Evolutionary conservation across 768 basidiomycete genomes (phyloP).

Genomic region (Naganishia antarctica): DNA sequence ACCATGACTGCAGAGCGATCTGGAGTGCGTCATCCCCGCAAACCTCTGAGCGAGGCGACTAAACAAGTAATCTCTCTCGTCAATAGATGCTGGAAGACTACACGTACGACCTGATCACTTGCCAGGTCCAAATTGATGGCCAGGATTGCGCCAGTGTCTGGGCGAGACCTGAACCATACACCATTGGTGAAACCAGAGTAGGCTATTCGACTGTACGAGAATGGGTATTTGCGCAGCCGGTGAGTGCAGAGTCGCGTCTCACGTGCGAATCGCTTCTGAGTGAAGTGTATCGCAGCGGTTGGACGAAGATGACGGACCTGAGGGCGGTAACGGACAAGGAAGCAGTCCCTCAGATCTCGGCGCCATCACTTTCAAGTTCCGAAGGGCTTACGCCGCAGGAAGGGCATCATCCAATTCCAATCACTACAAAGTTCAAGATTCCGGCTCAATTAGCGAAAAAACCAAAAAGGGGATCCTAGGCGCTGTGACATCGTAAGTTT

Average conservation of each 20-base stretch:
- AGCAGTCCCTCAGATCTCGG: neutral
- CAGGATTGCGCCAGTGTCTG: slow-evolving; percentile 2
- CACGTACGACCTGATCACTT: neutral
- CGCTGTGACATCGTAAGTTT: slow-evolving; percentile 1
- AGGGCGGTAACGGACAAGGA: neutral
- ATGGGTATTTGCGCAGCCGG: slow-evolving; percentile 10
- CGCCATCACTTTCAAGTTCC: neutral
- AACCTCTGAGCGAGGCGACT: neutral
- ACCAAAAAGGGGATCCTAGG: slow-evolving; percentile 13
- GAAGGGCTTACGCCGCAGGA: no score
- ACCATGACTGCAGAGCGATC: neutral
- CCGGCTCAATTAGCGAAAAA: slow-evolving; percentile 3
- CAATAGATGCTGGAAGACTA: neutral
- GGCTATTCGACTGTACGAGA: neutral
- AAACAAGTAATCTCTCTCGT: no score
- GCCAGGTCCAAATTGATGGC: neutral
- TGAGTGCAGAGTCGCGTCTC: neutral
- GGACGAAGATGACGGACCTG: neutral
- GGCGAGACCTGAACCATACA: neutral
- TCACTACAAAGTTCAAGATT: neutral
- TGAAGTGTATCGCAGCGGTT: neutral
- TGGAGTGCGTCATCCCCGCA: neutral
- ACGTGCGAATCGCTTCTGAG: neutral
- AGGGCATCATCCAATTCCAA: no score
- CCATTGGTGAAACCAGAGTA: neutral